A percentile compares a stretch with the other conserved stretches of the same genome.
These are phyloP conservation scores for Trichoderma breve DNA, from an alignment of 2,329 filamentous ascomycete species.

Conservation along the genomic window DNA sequence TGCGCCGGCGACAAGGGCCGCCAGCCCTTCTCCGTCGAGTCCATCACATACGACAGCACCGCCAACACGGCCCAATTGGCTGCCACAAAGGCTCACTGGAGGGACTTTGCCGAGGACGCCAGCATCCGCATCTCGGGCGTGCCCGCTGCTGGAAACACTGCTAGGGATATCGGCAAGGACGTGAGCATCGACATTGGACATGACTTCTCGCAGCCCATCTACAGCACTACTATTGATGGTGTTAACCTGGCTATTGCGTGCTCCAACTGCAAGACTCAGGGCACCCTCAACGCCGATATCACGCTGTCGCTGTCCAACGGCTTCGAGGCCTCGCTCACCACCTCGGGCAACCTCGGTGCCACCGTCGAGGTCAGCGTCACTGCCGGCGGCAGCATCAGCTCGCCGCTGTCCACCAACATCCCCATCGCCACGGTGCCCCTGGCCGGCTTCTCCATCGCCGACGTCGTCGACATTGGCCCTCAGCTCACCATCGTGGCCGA, in stretches of 20 bases:
- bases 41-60: conserved; percentile 2
- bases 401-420: not conserved
- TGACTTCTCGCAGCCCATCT: conserved; percentile 12
- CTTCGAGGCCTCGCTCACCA: conserved; percentile 6
- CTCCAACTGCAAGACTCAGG: conserved; percentile 15
- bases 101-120: conserved; percentile 9
- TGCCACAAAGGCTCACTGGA: not conserved
- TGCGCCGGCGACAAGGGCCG: conserved; percentile 14
- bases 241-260: not conserved
- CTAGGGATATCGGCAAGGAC: not conserved
- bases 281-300: conserved; percentile 4
- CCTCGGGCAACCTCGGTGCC: conserved; percentile 8
- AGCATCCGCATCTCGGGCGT: conserved; percentile 7
- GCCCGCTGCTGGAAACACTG: not conserved
- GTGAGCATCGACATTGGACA: not conserved
- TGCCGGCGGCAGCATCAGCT: not conserved
- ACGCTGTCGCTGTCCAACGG: conserved; percentile 9
- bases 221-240: not conserved
- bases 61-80: conserved; percentile 1
- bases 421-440: conserved; percentile 10
- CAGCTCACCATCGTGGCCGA: conserved; percentile 10
- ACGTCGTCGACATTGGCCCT: conserved; percentile 16
- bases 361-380: conserved; percentile 3
- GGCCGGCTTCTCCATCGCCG: conserved; percentile 11
- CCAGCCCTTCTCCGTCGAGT: conserved; percentile 16